Base-by-base conservation (phyloP, 2,329 filamentous ascomycete species). In the Xylariaceae sp. region DNA sequence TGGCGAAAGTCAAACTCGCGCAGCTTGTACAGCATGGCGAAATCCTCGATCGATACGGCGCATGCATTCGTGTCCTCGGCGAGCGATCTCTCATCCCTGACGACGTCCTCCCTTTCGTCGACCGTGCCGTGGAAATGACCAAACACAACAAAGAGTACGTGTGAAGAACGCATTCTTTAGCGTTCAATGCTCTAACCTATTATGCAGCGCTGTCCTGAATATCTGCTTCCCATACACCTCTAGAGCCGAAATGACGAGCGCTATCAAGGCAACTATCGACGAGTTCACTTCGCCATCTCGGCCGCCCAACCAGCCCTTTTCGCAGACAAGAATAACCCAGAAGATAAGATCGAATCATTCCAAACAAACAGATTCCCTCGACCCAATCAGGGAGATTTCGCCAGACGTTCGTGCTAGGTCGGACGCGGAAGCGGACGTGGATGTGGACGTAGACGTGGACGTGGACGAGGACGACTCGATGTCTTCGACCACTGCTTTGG, bases 171-270 rank as follows among this genome's bases (percentile, higher is more conserved):
- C 1, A 18, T 22, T 51, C 36, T 10, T 36, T 16, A 3, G 18
- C 9, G n/a, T 39, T 2, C 7, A 5, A 3, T 13, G 26, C 47
- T 16, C 54, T 58, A 44, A 59, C 49, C 16, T 22, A n/a, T 15
- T 26, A 29, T 18, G 3, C 37, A 83, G 80, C 51, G 74, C 77
- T 22, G 72, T 81, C 29, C 76, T 99, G 48, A 99, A 99, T 68
- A 91, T 99, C 59, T 99, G 94, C 76, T 97, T 97, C 66, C 94
- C 94, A 0, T 99, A 99, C 68, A 97, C 94, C 0, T 95, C 92
- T 4, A 83, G 94, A 60, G 91, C 96, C 66, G 94, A 99, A 69
- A 97, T 99, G 61, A 95, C 92, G 0, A 85, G 88, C 2, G 89
- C 92, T 5, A 89, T 99, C 61, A 86, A 89, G 59, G 84, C 86